These are phyloP conservation scores for Ustilago shanxiensis DNA, from an alignment of 1,284 basidiomycete species.

Conservation along the genomic window DNA sequence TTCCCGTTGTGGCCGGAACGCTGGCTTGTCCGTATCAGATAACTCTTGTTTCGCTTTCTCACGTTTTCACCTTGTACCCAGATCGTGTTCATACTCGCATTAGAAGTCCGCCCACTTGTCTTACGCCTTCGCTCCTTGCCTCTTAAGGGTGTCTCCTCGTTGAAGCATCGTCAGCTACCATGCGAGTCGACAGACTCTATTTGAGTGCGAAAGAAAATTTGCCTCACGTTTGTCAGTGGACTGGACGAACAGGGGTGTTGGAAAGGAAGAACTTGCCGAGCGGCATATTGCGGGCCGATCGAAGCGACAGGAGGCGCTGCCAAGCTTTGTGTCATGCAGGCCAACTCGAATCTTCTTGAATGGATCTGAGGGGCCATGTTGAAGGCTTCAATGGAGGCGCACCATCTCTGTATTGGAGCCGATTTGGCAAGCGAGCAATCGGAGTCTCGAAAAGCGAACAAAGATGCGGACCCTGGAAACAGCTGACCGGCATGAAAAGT, in stretches of 20 bases:
- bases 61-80: no score
- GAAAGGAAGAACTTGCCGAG: neutral
- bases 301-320: neutral
- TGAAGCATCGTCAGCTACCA: no score
- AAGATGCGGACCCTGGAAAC: conserved; percentile 1
- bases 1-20: neutral
- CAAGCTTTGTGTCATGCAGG: conserved; percentile 4
- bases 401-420: neutral
- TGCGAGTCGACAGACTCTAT: no score
- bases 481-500: conserved; percentile 8
- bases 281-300: conserved; percentile 2
- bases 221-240: neutral
- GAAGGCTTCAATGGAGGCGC: neutral
- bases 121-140: no score
- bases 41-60: neutral
- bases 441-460: conserved; percentile 12
- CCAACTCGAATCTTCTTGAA: neutral
- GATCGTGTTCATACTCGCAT: no score
- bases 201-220: neutral
- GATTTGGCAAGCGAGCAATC: neutral
- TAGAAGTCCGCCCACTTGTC: no score
- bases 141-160: no score
- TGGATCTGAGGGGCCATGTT: neutral
- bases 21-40: neutral
- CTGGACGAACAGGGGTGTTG: neutral